Evolutionary conservation across 2,329 filamentous ascomycete genomes (phyloP).

Genomic region (Claviceps spartinae): DNA sequence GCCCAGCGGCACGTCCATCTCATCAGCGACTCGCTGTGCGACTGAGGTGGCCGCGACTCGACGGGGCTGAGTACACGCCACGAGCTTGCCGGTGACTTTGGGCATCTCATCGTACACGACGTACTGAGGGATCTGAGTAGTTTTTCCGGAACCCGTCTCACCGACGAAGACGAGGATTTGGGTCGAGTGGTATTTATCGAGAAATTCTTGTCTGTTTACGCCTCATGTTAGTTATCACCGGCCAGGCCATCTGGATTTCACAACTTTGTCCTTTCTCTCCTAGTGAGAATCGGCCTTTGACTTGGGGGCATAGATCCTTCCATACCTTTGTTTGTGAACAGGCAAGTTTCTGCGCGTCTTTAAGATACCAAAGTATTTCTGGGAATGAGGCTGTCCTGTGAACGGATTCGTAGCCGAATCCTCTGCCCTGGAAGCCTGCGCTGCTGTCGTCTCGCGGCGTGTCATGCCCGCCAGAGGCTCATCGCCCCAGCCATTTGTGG

Average conservation of each 20-base stretch:
- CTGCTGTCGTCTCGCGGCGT: conserved; percentile 68
- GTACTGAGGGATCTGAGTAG: conserved; percentile 96
- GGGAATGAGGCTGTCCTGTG: conserved; percentile 61
- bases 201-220: conserved; percentile 63
- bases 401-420: conserved; percentile 76
- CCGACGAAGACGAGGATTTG: conserved; percentile 98
- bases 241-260: not conserved
- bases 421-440: conserved; percentile 60
- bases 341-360: conserved; percentile 73
- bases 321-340: conserved; percentile 76
- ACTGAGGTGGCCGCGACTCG: conserved; percentile 98
- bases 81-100: conserved; percentile 71
- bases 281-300: not conserved
- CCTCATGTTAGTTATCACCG: not conserved
- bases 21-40: conserved; percentile 90
- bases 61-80: conserved; percentile 94
- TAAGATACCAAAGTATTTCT: conserved; percentile 82
- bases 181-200: conserved; percentile 80
- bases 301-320: not conserved
- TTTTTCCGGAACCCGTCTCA: conserved; percentile 98
- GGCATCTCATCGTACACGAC: conserved; percentile 94
- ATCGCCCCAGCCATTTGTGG: conserved; percentile 25
- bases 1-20: conserved; percentile 86
- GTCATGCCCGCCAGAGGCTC: conserved; percentile 48
- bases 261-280: not conserved